Evolutionary conservation across 2,329 filamentous ascomycete species (phyloP), one percentile per base, ranked within the genome.

Genomic region (Periconia digitata): DNA sequence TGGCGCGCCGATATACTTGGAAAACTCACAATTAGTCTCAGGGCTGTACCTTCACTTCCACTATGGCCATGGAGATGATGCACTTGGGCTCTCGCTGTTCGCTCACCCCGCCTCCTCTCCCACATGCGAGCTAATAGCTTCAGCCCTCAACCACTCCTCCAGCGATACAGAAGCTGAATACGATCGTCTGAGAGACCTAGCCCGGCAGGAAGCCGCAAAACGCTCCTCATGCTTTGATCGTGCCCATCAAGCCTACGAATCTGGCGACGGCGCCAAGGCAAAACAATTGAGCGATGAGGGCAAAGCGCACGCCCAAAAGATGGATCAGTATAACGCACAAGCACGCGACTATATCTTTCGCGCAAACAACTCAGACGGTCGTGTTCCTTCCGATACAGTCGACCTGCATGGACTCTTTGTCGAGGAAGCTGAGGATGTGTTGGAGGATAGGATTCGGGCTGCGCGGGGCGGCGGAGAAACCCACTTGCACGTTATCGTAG

Each of bases 381-480:
- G 87, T 52, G 87, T 95, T 8, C 80, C 83, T 15, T 78, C 78
- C 35, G 92, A 97, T 72, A 90, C 88, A 8, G 92, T 99, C 61
- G 94, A 99, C 74, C 79, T 99, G 40, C 94, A 99, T 71, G 94
- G 94, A 2, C 88, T 95, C 67, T 96, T 87, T 64, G 92, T 96
- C 50, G 90, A 96, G 69, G 94, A 97, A 76, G 94, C 94, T 5
- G 91, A 96, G 76, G 83, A 90, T 55, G 94, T 96, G 48, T 77
- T 97, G 18, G 89, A 92, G 74, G 80, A 89, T 72, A 82, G 94
- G 58, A 95, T 99, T 65, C 83, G 84, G 58, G 85, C 89, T 58
- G 91, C 91, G 49, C 83, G 84, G 67, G 72, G 80, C 44, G 80
- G 83, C 29, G 89, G 89, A 0, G 87, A 95, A 75, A 83, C 78